Base-by-base conservation (phyloP, 1,284 basidiomycete genomes). In the Leccinum idahoense region DNA sequence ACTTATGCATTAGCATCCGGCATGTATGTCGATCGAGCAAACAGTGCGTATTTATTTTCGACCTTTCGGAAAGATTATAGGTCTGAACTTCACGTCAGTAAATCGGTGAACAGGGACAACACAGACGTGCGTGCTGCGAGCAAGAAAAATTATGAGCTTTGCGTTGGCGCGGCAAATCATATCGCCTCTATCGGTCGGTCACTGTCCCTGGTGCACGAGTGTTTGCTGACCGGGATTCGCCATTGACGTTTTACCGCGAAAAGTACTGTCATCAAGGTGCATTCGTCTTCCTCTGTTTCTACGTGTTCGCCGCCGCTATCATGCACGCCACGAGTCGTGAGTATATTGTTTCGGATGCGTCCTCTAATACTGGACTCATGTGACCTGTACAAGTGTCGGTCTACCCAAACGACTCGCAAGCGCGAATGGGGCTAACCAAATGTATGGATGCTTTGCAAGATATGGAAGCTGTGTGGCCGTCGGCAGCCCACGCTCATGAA, bases 221-320 rank as follows among this genome's bases (percentile, higher is more conserved):
- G n/a, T 5, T 63, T 29, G n/a, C 57, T 66, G 23, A 74, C 51
- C 5, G 20, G 3, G 4, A 14, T 57, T 55, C 7, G 26, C 57
- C 61, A 88, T 86, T 85, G 23, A 75, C 79, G 3, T 74, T 83
- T 2, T 92, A 89, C 74, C 78, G 80, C 51, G 85, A 89, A 65
- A 80, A 80, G 60, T 90, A 87, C 74, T 81, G 82, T 59, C 78
- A 92, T 60, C 82, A 83, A 55, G 83, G 84, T 20, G 85, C 85
- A 46, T 79, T 91, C 2, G 88, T 88, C 2, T 93, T 92, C 72
- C 76, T 93, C 56, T 88, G 85, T 66, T 94, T 92, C 71, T 92
- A 92, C 68, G 79, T 93, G 26, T 94, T 94, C 77, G 89, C 86
- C 7, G 92, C 92, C 20, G 85, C 86, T 64, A 87, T 94, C 65